Conservation (phyloP, 1,139 yeast genomes). For the Hanseniaspora sp. region DNA sequence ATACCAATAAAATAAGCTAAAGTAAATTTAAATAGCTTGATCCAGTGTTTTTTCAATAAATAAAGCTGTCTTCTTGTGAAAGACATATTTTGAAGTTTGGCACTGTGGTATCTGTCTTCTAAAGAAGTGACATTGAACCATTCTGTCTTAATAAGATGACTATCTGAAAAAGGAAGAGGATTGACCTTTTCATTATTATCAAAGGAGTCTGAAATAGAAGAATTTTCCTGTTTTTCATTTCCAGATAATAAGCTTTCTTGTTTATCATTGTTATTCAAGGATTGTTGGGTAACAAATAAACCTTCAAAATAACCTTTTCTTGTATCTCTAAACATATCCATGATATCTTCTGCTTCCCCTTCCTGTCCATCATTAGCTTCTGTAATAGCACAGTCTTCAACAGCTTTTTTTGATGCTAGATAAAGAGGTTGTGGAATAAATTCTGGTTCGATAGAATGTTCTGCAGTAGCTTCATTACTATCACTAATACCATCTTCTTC, state of each 20-base stretch:
- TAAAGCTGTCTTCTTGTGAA: neutral
- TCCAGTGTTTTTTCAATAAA: neutral
- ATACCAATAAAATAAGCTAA: constrained; percentile 34
- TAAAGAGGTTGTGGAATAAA: neutral
- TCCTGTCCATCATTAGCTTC: neutral
- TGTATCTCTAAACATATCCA: constrained; percentile 12
- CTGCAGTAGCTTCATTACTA: neutral
- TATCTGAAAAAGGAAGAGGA: neutral
- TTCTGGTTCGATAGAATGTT: neutral
- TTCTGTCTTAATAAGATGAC: neutral
- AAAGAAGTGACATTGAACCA: neutral
- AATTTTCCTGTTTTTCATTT: neutral
- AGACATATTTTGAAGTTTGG: neutral
- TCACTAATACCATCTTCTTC: neutral
- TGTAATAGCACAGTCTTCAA: neutral
- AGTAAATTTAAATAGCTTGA: constrained; percentile 31
- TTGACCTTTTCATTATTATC: neutral
- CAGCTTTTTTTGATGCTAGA: neutral
- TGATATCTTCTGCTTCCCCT: neutral
- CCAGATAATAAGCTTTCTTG: neutral
- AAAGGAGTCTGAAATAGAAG: neutral
- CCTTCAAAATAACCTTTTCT: constrained; percentile 13
- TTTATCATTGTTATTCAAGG: neutral
- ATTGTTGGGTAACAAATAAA: neutral
- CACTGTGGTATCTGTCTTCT: neutral